These are phyloP conservation scores for Acer yangbiense DNA, from an alignment of 345 rosid species.

Conservation along the genomic window DNA sequence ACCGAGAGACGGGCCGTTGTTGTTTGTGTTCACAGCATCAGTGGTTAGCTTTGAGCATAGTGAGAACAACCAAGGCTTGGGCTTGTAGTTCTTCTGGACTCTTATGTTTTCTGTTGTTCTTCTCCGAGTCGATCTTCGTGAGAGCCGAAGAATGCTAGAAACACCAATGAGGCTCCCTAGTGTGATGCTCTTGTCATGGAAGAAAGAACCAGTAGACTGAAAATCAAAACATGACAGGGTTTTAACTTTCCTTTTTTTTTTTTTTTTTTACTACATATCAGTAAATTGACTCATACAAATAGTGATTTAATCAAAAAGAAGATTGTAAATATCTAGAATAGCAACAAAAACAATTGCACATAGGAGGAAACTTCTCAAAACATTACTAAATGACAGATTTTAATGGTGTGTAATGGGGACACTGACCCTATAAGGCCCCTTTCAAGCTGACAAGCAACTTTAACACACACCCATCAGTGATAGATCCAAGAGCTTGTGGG, in stretches of 20 bases:
- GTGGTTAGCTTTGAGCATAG: slow-evolving; percentile 75
- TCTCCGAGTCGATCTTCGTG: slow-evolving; percentile 59
- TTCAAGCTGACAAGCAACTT: slow-evolving; percentile 9
- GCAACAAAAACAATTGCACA: neutral
- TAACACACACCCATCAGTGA: neutral
- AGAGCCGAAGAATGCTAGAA: slow-evolving; percentile 60
- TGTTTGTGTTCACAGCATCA: slow-evolving; percentile 51
- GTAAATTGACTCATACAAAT: neutral
- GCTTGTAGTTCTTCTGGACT: slow-evolving; percentile 47
- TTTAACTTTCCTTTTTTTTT: neutral
- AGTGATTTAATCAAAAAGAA: too few relatives aligned
- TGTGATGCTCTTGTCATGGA: slow-evolving; percentile 71
- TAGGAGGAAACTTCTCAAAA: neutral
- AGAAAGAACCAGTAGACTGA: slow-evolving; percentile 83
- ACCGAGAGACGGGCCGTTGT: slow-evolving; percentile 59
- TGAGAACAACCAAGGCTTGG: slow-evolving; percentile 69
- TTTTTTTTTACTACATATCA: too few relatives aligned
- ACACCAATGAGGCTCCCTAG: slow-evolving; percentile 80
- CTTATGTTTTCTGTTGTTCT: slow-evolving; percentile 41
- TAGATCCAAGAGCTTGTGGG: slow-evolving; percentile 17
- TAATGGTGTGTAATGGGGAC: neutral
- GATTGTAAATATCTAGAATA: neutral
- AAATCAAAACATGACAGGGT: slow-evolving; percentile 7
- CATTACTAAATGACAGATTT: slow-evolving; percentile 7
- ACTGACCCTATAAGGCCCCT: slow-evolving; percentile 11